Percentiles rank a stretch among this genome's conserved stretches.
Evolutionary conservation across 2,329 filamentous ascomycete species (phyloP).

Genomic region (Xylogone sp.): DNA sequence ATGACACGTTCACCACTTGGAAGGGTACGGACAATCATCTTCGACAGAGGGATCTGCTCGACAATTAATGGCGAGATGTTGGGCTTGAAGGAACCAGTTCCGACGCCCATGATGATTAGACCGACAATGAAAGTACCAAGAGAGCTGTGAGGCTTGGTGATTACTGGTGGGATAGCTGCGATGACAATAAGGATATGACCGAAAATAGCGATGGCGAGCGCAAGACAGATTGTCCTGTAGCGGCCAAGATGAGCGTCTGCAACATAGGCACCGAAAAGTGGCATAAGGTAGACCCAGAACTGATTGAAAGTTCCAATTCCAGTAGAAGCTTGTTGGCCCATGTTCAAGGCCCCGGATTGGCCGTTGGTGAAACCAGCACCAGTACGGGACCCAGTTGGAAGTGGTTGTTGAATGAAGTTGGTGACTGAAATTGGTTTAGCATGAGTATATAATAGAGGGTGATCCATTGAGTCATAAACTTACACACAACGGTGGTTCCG

Average conservation of each 20-base stretch:
- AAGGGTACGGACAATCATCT: slow-evolving; percentile 43
- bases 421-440: slow-evolving; percentile 31
- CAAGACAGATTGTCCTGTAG: slow-evolving; percentile 55
- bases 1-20: slow-evolving; percentile 55
- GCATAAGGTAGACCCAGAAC: slow-evolving; percentile 48
- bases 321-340: slow-evolving; percentile 46
- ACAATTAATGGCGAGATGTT: slow-evolving; percentile 64
- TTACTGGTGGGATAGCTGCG: slow-evolving; percentile 57
- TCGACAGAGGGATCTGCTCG: slow-evolving; percentile 54
- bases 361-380: slow-evolving; percentile 37
- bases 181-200: slow-evolving; percentile 63
- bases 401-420: slow-evolving; percentile 47
- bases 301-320: slow-evolving; percentile 44
- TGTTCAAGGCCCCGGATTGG: slow-evolving; percentile 36
- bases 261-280: slow-evolving; percentile 48
- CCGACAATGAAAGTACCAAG: slow-evolving; percentile 59
- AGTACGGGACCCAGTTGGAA: slow-evolving; percentile 38
- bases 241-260: slow-evolving; percentile 65
- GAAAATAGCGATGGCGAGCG: slow-evolving; percentile 47
- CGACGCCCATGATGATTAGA: slow-evolving; percentile 62
- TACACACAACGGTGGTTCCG: slow-evolving; percentile 59
- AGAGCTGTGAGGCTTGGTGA: slow-evolving; percentile 46
- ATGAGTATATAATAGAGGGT: not conserved
- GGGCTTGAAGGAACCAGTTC: slow-evolving; percentile 69
- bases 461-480: slow-evolving; percentile 21